A percentile compares a stretch with the other conserved stretches of the same genome.
phyloP scores from a whole-genome alignment of 1,284 basidiomycete species.

The Takashimella tepidaria region DNA sequence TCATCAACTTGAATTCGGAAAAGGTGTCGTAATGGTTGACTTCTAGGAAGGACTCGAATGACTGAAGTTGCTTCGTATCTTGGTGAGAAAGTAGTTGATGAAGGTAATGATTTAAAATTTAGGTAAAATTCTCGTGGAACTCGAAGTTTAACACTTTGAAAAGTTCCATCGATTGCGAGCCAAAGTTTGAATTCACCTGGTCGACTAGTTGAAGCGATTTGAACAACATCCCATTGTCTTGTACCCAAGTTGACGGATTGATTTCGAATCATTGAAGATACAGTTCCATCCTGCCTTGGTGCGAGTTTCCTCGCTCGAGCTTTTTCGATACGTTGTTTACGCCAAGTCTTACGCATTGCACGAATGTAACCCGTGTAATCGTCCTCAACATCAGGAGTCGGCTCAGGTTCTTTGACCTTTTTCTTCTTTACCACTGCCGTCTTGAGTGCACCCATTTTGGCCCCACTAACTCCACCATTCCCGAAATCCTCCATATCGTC shows the following conservation, averaged over 20 bases:
- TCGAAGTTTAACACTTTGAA: conserved; percentile 73
- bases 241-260: conserved; percentile 60
- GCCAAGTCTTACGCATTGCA: conserved; percentile 78
- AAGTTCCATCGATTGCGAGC: conserved; percentile 76
- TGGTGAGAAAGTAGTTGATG: conserved; percentile 60
- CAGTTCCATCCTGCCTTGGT: conserved; percentile 47
- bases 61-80: conserved; percentile 72
- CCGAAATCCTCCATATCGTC: conserved; percentile 57
- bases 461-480: conserved; percentile 28
- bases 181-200: conserved; percentile 85
- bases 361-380: conserved; percentile 78
- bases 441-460: conserved; percentile 49
- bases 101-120: conserved; percentile 68
- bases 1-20: conserved; percentile 83
- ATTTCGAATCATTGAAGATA: conserved; percentile 76
- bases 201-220: conserved; percentile 70
- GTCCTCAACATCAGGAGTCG: conserved; percentile 56
- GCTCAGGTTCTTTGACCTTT: conserved; percentile 48
- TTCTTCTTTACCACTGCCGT: conserved; percentile 58
- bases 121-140: conserved; percentile 91
- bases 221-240: conserved; percentile 86
- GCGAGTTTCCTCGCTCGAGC: conserved; percentile 46
- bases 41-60: conserved; percentile 72
- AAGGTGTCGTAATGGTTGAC: conserved; percentile 69
- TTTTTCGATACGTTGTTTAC: conserved; percentile 54